Percentiles rank a stretch among this genome's conserved stretches.
These are phyloP conservation scores for Micromonas pusilla DNA, from an alignment of 139 green algal genomes.

Conservation along the genomic window DNA sequence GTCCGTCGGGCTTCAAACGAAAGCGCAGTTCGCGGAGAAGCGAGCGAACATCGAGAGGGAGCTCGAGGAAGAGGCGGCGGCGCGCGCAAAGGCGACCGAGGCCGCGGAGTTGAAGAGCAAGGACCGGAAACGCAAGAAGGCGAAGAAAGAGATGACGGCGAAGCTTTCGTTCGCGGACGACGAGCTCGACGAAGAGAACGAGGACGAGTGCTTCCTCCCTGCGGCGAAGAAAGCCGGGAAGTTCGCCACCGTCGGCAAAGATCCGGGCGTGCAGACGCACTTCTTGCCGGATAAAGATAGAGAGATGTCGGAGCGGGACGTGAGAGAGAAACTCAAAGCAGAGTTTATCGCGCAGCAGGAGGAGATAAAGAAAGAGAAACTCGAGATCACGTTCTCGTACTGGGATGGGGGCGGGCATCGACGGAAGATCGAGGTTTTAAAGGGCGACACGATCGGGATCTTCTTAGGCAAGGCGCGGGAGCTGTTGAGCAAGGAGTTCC, in stretches of 20 bases:
- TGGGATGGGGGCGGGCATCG: conserved; percentile 87
- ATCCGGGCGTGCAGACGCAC: conserved; percentile 4
- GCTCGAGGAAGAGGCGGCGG: not conserved
- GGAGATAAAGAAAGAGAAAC: conserved; percentile 48
- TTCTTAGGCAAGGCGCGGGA: conserved; percentile 83
- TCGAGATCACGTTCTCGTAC: conserved; percentile 92
- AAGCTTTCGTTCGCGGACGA: conserved; percentile 7
- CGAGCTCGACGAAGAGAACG: conserved; percentile 5
- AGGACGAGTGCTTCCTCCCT: not conserved
- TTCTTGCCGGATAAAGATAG: conserved; percentile 8
- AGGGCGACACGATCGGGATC: conserved; percentile 64
- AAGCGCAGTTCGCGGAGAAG: conserved; percentile 3
- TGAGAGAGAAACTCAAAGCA: not conserved
- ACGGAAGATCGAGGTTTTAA: conserved; percentile 30
- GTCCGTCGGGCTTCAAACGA: not conserved
- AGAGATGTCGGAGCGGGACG: not conserved
- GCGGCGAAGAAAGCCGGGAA: not conserved
- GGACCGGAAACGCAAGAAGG: conserved; percentile 6
- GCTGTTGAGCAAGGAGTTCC: conserved; percentile 77
- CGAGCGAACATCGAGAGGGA: not conserved
- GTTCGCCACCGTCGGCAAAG: conserved; percentile 1
- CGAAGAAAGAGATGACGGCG: not conserved
- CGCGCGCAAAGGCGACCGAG: not conserved
- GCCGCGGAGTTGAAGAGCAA: not conserved
- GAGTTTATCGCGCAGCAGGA: not conserved